Evolutionary conservation across 331 rosid species (phyloP), one percentile per base, ranked within the genome.

Genomic region (Saraca asoca): DNA sequence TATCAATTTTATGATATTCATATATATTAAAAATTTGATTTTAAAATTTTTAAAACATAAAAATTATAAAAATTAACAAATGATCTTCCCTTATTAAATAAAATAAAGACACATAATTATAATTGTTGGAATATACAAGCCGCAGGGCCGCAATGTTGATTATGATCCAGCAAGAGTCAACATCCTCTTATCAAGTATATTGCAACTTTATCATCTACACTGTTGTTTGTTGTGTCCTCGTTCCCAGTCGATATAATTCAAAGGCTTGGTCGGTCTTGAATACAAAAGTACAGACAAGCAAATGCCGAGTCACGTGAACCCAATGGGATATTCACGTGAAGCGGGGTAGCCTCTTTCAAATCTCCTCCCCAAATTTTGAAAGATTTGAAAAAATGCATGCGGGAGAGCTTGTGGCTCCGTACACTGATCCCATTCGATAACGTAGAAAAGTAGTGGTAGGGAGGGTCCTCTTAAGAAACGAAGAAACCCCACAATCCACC

Each of bases 271-370:
- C 14, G 52, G 33, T 52, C 52, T 2, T 48, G 13, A 35, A 5
- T 17, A 15, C 12, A 59, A 81, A 60, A 55, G 64, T 62, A 35
- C 51, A 64, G 83, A 75, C 82, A 85, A 52, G 61, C 24, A 29
- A 33, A 61, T 45, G 49, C 37, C 0, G 41, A 12, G 44, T 66
- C 91, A 82, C 80, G 85, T 82, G 91, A 80, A 75, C 0, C 0
- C 12, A 50, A 24, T 14, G 71, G 59, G 82, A 58, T 5, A 0
- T 44, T 55, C 91, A 82, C 87, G 82, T 82, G 91, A 69, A 72
- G 44, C 54, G 68, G 59, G 60, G 58, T 44, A 14, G 17, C 62
- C 38, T 16, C 64, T 37, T 14, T 2, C 43, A 9, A 41, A 37
- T 51, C 44, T 5, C 4, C 16, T 50, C 8, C 31, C 51, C 54